Conservation (phyloP, 2,329 filamentous ascomycete genomes). For the Diaporthe eres region DNA sequence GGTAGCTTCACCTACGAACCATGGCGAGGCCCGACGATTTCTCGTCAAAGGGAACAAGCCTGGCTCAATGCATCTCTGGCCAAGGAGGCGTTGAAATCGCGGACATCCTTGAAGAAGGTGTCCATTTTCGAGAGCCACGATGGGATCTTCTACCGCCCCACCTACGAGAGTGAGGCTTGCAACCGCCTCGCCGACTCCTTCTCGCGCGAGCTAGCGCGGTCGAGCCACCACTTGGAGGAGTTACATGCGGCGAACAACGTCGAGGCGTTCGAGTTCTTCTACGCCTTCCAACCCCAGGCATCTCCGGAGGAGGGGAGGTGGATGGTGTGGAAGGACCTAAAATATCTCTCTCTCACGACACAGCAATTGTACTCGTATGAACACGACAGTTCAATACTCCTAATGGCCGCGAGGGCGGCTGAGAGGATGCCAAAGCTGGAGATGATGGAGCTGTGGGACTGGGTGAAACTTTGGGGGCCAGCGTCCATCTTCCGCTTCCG, state of each 20-base stretch:
- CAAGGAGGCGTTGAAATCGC: background rate
- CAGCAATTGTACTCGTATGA: background rate
- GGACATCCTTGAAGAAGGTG: background rate
- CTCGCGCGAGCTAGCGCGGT: background rate
- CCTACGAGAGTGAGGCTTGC: too few relatives aligned
- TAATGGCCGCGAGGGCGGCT: background rate
- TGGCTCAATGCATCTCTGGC: background rate
- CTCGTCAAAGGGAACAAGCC: background rate
- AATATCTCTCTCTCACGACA: background rate
- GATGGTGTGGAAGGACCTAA: conserved; percentile 16
- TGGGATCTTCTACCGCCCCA: background rate
- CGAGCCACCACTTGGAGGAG: conserved; percentile 20
- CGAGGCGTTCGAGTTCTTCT: conserved; percentile 2
- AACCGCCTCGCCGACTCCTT: background rate
- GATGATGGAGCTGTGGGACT: conserved; percentile 4
- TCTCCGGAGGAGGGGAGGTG: background rate
- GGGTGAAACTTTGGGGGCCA: background rate
- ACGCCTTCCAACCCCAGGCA: background rate
- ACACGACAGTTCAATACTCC: background rate
- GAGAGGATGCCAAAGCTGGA: background rate
- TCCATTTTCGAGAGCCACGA: conserved; percentile 8
- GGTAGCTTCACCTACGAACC: background rate
- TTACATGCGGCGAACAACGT: background rate
- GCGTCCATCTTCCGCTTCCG: background rate
- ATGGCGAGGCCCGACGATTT: background rate